These are phyloP conservation scores for Allomyces macrogynus DNA, from an alignment of 192 early-diverging fungal genomes.

Conservation along the genomic window DNA sequence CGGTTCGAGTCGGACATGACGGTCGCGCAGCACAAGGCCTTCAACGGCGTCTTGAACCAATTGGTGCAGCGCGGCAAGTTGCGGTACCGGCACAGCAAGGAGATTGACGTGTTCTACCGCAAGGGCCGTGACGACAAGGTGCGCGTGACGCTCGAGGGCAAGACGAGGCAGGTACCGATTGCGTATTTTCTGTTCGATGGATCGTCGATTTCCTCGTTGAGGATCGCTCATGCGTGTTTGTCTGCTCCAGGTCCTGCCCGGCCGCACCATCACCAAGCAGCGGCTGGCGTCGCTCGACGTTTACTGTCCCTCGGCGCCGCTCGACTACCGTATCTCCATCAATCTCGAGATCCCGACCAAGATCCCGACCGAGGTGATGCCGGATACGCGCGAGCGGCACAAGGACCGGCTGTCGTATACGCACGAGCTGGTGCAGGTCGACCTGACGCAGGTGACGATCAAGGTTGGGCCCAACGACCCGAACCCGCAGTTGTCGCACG, in stretches of 20 bases:
- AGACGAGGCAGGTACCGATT: conserved; percentile 24
- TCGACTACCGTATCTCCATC: conserved; percentile 76
- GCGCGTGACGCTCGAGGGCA: conserved; percentile 45
- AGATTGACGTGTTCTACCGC: conserved; percentile 48
- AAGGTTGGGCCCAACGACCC: conserved; percentile 3
- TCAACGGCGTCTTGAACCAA: conserved; percentile 64
- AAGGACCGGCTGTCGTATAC: conserved; percentile 78
- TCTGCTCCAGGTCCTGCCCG: conserved; percentile 16
- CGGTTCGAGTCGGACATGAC: conserved; percentile 79
- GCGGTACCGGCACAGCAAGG: conserved; percentile 50
- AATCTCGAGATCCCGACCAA: conserved; percentile 47
- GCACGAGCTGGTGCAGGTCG: conserved; percentile 59
- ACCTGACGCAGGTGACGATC: conserved; percentile 63
- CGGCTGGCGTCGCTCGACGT: conserved; percentile 70
- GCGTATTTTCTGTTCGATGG: too few relatives aligned
- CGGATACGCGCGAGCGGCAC: conserved; percentile 36
- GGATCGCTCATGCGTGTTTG: conserved; percentile 2
- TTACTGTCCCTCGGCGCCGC: conserved; percentile 48
- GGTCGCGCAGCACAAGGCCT: conserved; percentile 58
- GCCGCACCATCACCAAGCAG: conserved; percentile 47
- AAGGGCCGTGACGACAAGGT: conserved; percentile 14
- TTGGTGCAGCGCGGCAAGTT: conserved; percentile 36
- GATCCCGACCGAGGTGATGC: conserved; percentile 16
- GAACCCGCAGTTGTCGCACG: conserved; percentile 40
- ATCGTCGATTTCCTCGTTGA: too few relatives aligned